A percentile compares a stretch with the other conserved stretches of the same genome.
Evolutionary conservation across 495 filamentous ascomycete genomes (phyloP).

Genomic region (Penicillium mononematosum): DNA sequence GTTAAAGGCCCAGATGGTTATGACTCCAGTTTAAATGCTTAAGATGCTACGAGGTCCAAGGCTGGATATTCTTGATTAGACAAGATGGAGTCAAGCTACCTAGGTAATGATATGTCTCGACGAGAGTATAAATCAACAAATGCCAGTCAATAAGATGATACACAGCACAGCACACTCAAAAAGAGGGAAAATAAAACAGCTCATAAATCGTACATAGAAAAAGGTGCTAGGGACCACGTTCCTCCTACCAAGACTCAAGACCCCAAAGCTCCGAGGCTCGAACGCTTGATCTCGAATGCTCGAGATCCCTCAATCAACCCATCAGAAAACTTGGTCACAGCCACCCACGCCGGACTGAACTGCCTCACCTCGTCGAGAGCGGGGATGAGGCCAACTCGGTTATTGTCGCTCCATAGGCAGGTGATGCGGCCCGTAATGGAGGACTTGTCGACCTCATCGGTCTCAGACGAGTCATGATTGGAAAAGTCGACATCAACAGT

Average conservation of each 20-base stretch:
- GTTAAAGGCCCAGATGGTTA: background rate
- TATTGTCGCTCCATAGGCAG: slow-evolving; percentile 89
- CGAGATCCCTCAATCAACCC: slow-evolving; percentile 77
- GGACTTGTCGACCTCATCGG: slow-evolving; percentile 36
- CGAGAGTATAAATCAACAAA: background rate
- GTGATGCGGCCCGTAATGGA: slow-evolving; percentile 64
- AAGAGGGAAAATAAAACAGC: background rate
- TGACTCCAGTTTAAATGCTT: background rate
- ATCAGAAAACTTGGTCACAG: slow-evolving; percentile 69
- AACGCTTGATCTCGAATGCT: slow-evolving; percentile 47
- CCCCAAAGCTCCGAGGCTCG: background rate
- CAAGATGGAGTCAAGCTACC: background rate
- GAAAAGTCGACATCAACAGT: slow-evolving; percentile 71
- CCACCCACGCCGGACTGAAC: slow-evolving; percentile 77
- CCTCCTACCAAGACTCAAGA: background rate
- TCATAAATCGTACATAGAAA: slow-evolving; percentile 7
- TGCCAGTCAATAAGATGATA: background rate
- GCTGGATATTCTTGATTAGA: no score
- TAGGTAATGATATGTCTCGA: background rate
- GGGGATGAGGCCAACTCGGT: slow-evolving; percentile 67
- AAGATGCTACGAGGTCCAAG: background rate
- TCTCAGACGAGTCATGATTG: slow-evolving; percentile 26
- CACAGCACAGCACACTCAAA: background rate
- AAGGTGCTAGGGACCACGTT: background rate
- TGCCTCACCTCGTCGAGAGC: slow-evolving; percentile 78